A percentile compares a stretch with the other conserved stretches of the same genome.
These are phyloP conservation scores for Arabis hirsuta DNA, from an alignment of 345 rosid species.

Conservation along the genomic window DNA sequence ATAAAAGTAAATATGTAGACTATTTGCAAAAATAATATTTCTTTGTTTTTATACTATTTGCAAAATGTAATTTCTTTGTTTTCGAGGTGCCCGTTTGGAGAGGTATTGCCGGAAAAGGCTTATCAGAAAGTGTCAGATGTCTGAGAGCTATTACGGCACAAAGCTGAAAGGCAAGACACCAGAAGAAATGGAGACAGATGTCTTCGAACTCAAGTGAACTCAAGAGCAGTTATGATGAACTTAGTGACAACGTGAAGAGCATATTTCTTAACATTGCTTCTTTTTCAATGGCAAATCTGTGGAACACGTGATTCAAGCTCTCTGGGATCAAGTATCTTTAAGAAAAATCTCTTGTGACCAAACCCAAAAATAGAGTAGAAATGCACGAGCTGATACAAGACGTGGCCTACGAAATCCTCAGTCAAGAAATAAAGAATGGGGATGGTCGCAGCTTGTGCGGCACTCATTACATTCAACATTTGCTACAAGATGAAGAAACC, in stretches of 20 bases:
- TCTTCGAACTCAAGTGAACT: no score
- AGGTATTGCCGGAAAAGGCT: no score
- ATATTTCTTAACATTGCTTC: constrained; percentile 43
- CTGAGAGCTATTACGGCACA: no score
- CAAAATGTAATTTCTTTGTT: no score
- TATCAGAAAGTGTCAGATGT: no score
- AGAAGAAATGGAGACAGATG: no score
- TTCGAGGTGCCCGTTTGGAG: no score
- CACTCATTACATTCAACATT: background rate
- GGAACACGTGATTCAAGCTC: constrained; percentile 20
- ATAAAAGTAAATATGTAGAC: no score
- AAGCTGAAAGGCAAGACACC: no score
- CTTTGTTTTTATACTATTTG: no score
- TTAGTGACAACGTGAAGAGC: constrained; percentile 32
- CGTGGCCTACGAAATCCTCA: constrained; percentile 19
- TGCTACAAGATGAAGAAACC: constrained; percentile 21
- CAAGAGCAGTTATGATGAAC: constrained; percentile 39
- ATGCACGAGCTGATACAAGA: constrained; percentile 40
- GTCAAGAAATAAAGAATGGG: constrained; percentile 25
- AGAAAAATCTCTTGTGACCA: constrained; percentile 32
- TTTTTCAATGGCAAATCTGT: constrained; percentile 21
- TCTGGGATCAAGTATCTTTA: constrained; percentile 39
- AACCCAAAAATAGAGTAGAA: background rate
- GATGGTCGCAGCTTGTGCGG: constrained; percentile 20
- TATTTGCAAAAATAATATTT: no score